phyloP scores from a whole-genome alignment of 2,329 filamentous ascomycete species.

The Torrubiella hemipterigena region DNA sequence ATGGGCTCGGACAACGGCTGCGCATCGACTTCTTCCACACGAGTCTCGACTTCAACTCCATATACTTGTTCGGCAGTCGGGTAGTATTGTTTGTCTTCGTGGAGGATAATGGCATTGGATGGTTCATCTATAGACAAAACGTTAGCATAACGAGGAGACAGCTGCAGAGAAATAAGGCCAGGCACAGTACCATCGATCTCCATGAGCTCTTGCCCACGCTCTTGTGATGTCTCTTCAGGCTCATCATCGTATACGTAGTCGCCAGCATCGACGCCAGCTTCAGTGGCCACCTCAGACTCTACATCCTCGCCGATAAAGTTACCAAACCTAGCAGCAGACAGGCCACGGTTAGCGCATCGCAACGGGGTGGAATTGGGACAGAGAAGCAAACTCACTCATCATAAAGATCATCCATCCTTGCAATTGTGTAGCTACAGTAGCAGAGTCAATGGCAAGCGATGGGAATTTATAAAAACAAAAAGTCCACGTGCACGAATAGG shows the following conservation, averaged over 20 bases:
- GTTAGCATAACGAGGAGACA: conserved; percentile 13
- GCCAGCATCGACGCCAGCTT: conserved; percentile 59
- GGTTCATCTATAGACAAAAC: conserved; percentile 48
- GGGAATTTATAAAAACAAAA: no score
- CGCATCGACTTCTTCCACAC: conserved; percentile 94
- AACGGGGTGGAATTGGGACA: not conserved
- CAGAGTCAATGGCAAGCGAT: conserved; percentile 11
- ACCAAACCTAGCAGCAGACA: conserved; percentile 57
- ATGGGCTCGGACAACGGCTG: conserved; percentile 89
- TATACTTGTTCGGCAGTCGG: conserved; percentile 96
- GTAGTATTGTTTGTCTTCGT: conserved; percentile 99
- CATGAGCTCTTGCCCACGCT: conserved; percentile 84
- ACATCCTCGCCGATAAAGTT: conserved; percentile 94
- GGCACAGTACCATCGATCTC: conserved; percentile 61
- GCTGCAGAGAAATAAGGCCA: conserved; percentile 1
- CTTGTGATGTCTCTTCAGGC: conserved; percentile 49
- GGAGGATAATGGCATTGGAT: conserved; percentile 92
- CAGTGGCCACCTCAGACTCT: conserved; percentile 75
- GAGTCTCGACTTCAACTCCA: conserved; percentile 83
- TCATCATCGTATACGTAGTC: conserved; percentile 78
- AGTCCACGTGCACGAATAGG: conserved; percentile 6
- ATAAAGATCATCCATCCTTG: conserved; percentile 83
- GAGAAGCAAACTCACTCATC: conserved; percentile 56
- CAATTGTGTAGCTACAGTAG: conserved; percentile 7
- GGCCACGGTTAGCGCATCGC: conserved; percentile 2